Conservation (phyloP, 2,329 filamentous ascomycete genomes). For the Colletotrichum spaethianum region DNA sequence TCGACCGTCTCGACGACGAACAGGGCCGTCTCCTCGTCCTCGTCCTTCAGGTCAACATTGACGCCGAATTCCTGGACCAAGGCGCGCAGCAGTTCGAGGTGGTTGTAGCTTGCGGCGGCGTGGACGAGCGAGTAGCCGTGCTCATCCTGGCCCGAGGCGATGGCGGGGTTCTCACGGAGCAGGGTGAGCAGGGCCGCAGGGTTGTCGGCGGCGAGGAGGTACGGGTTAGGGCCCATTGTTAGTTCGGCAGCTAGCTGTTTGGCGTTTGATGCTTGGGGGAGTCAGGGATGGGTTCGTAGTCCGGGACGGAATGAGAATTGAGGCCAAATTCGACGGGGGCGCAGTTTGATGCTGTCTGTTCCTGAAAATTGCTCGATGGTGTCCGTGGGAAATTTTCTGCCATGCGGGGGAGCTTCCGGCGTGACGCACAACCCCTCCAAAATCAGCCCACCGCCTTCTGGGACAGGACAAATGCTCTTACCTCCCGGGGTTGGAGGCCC, state of each 20-base stretch:
- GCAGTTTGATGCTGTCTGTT: background rate
- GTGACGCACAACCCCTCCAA: constrained; percentile 38
- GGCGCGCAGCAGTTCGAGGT: constrained; percentile 82
- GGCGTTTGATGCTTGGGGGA: background rate
- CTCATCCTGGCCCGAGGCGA: constrained; percentile 86
- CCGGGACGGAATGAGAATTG: constrained; percentile 1
- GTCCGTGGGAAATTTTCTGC: constrained; percentile 40
- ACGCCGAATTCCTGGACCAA: constrained; percentile 84
- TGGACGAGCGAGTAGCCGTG: constrained; percentile 96
- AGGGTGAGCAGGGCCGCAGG: constrained; percentile 80
- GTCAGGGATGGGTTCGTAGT: background rate
- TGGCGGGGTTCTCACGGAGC: constrained; percentile 79
- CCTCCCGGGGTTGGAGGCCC: background rate
- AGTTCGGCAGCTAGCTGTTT: background rate
- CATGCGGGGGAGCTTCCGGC: constrained; percentile 34
- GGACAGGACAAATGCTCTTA: background rate
- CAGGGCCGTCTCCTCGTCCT: constrained; percentile 94
- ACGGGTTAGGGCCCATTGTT: constrained; percentile 72
- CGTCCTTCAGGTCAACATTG: constrained; percentile 85
- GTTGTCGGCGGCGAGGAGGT: constrained; percentile 86
- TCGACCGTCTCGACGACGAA: constrained; percentile 90
- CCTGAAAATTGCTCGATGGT: background rate
- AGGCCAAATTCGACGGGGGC: constrained; percentile 35
- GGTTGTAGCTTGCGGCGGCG: constrained; percentile 92
- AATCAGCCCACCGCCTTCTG: constrained; percentile 27